Evolutionary conservation across 257 asterid species (phyloP).

Genomic region (Gentiana dahurica): DNA sequence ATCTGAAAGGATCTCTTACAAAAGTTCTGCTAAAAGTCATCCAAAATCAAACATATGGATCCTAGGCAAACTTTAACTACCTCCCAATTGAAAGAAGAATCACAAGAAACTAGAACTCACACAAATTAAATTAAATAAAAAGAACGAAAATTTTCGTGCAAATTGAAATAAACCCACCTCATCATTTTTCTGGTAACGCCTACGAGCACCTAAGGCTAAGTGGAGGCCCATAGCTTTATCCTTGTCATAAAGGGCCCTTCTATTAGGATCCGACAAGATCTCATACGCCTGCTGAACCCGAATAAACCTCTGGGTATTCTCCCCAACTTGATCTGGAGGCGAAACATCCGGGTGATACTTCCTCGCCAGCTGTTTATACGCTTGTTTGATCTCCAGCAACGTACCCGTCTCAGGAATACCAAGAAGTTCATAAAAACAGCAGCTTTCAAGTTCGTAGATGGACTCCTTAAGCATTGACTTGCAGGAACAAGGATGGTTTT

Average conservation of each 20-base stretch:
- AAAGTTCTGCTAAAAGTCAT: background rate
- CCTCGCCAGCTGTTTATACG: conserved; percentile 76
- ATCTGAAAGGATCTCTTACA: too few species aligned
- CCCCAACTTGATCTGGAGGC: conserved; percentile 74
- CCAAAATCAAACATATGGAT: background rate
- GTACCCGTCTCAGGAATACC: conserved; percentile 65
- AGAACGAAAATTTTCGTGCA: background rate
- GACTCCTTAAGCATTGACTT: conserved; percentile 4
- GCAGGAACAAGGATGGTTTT: background rate
- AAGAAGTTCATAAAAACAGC: conserved; percentile 54
- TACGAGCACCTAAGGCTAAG: conserved; percentile 38
- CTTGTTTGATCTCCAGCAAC: conserved; percentile 55
- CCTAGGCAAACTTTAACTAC: too few species aligned
- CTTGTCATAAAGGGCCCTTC: conserved; percentile 50
- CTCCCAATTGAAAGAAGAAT: too few species aligned
- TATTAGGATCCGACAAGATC: conserved; percentile 66
- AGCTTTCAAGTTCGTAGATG: conserved; percentile 5
- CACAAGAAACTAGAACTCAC: background rate
- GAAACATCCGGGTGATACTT: conserved; percentile 94
- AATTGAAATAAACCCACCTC: conserved; percentile 25
- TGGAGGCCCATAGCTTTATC: conserved; percentile 42
- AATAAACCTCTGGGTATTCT: conserved; percentile 56
- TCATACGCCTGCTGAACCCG: conserved; percentile 85
- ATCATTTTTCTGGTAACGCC: conserved; percentile 26
- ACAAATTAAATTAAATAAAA: background rate